Evolutionary conservation across 78 protist species (phyloP).

Genomic region (Dictyostelium firmibasis): DNA sequence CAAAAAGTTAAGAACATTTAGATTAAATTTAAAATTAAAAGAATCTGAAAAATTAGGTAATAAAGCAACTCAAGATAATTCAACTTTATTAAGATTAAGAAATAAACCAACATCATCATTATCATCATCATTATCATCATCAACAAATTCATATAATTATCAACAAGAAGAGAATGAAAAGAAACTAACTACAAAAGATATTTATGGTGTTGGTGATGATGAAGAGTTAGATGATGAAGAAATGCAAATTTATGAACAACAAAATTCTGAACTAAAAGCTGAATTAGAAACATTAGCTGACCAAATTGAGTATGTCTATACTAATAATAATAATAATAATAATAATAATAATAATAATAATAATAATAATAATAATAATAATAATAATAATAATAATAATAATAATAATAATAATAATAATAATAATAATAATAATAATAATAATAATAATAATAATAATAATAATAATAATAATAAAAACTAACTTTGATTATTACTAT

Average conservation of each 20-base stretch:
- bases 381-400: not conserved
- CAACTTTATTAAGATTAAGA: not conserved
- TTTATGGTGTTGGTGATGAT: not conserved
- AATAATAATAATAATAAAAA: not conserved
- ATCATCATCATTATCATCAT: not conserved
- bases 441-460: not conserved
- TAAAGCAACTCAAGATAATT: not conserved
- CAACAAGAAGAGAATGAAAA: not conserved
- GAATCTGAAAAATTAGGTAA: conserved; percentile 17
- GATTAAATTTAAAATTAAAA: conserved; percentile 30
- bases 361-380: not conserved
- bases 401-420: not conserved
- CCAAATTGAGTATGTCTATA: conserved; percentile 62
- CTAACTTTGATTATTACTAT: not conserved
- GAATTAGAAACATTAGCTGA: conserved; percentile 53
- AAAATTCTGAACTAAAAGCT: conserved; percentile 9
- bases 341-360: not conserved
- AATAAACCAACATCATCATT: not conserved
- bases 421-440: too few relatives aligned
- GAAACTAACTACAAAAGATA: not conserved
- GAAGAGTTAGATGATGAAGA: conserved; percentile 34
- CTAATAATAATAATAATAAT: not conserved
- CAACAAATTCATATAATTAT: not conserved
- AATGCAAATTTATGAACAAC: conserved; percentile 39
- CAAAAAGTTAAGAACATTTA: conserved; percentile 36